Percentiles rank a stretch among this genome's conserved stretches.
These are phyloP conservation scores for Volvariella surrecta DNA, from an alignment of 1,284 basidiomycete genomes.

Conservation along the genomic window DNA sequence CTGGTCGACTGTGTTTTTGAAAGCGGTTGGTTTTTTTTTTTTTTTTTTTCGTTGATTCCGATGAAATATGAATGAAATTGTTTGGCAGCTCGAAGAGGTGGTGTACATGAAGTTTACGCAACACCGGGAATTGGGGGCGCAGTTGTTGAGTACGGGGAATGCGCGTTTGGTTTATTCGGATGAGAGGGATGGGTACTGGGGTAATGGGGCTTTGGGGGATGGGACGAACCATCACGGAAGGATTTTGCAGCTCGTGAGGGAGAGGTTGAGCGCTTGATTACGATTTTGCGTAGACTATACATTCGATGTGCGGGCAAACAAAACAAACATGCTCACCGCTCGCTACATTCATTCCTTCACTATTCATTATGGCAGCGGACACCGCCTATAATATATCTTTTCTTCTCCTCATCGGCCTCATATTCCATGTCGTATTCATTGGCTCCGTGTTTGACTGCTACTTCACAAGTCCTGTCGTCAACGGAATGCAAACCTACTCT, in stretches of 20 bases:
- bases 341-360: too few relatives aligned
- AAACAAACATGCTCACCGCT: too few relatives aligned
- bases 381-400: conserved; percentile 15
- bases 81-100: conserved; percentile 48
- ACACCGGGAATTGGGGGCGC: conserved; percentile 36
- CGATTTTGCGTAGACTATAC: too few relatives aligned
- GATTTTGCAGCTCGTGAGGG: conserved; percentile 44
- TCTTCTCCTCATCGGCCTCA: conserved; percentile 56
- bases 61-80: not conserved
- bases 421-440: conserved; percentile 71
- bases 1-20: conserved; percentile 42
- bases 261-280: conserved; percentile 16
- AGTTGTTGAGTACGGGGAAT: conserved; percentile 41
- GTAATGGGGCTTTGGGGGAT: conserved; percentile 35
- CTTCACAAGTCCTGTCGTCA: conserved; percentile 74
- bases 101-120: conserved; percentile 55
- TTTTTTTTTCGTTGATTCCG: conserved; percentile 1
- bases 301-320: too few relatives aligned
- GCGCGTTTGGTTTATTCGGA: conserved; percentile 42
- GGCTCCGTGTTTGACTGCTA: conserved; percentile 85
- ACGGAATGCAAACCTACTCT: conserved; percentile 58
- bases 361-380: not conserved
- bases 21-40: conserved; percentile 30
- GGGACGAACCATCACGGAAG: conserved; percentile 54
- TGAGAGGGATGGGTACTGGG: conserved; percentile 45